These are phyloP conservation scores for Geosmithia morbida DNA, from an alignment of 2,329 filamentous ascomycete genomes.

Conservation along the genomic window DNA sequence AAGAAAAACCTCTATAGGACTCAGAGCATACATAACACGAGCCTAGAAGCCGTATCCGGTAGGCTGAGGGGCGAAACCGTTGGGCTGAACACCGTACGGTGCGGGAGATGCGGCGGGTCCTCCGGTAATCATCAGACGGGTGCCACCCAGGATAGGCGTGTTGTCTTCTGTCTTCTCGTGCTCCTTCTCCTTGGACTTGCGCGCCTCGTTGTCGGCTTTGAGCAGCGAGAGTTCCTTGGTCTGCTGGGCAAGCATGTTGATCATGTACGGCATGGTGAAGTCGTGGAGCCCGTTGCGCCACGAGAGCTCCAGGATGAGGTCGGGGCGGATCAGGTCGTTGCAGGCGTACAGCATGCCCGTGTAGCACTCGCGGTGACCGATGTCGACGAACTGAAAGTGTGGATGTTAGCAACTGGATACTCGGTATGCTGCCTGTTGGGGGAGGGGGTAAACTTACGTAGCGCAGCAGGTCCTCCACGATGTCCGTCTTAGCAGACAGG, in stretches of 20 bases:
- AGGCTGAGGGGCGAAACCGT: conserved; percentile 78
- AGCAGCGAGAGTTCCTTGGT: conserved; percentile 70
- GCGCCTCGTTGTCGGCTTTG: conserved; percentile 92
- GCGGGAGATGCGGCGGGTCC: conserved; percentile 59
- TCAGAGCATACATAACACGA: too few relatives aligned
- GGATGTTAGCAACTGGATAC: conserved; percentile 14
- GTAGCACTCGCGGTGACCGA: conserved; percentile 97
- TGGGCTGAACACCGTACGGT: conserved; percentile 55
- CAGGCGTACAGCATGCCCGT: conserved; percentile 99
- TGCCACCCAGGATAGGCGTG: conserved; percentile 80
- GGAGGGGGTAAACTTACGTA: conserved; percentile 60
- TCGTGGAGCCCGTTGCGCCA: conserved; percentile 92
- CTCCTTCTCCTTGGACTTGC: conserved; percentile 60
- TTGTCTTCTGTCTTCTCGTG: conserved; percentile 81
- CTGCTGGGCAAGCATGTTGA: conserved; percentile 91
- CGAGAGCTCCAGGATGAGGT: conserved; percentile 87
- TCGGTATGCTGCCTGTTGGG: not conserved
- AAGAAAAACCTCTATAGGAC: too few relatives aligned
- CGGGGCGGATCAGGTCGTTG: conserved; percentile 90
- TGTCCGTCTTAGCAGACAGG: conserved; percentile 76
- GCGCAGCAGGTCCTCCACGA: conserved; percentile 88
- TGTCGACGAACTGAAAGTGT: conserved; percentile 74
- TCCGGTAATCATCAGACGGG: conserved; percentile 89
- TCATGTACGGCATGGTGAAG: conserved; percentile 99
- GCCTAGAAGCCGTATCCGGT: conserved; percentile 58